Evolutionary conservation across 768 basidiomycete species (phyloP), one percentile per base, ranked within the genome.

Genomic region (Suillus variegatus): DNA sequence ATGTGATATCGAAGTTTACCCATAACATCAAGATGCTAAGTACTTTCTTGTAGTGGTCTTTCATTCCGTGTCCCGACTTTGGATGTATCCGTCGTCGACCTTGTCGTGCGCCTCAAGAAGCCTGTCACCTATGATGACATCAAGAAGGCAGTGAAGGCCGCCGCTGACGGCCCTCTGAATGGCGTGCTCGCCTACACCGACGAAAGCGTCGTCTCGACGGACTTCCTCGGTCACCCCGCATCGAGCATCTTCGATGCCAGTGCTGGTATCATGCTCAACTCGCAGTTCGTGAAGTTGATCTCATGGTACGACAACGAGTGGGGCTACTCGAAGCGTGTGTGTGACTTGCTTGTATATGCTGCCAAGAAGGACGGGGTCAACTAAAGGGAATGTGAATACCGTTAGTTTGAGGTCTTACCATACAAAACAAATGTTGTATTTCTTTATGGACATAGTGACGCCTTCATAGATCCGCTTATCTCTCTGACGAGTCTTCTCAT

Each of bases 71-170:
- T 99, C 66, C 97, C 97, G 70, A 96, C 94, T 66, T 82, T 92
- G 74, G 93, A 99, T 74, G 97, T 99, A 72, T 99, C 97, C 71
- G 97, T 98, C 72, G 96, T 98, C 76, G 97, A 99, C 82, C 89
- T 99, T 70, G 94, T 96, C 70, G 94, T 89, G 72, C 94, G 97
- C 73, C 84, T 93, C 72, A 91, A 94, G 82, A 97, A 93, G 84
- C 71, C 79, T 63, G 89, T 95, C 7, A 76, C 86, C 32, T 99
- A 98, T 82, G 93, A 95, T 3, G 83, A 93, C 66, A 97, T 99
- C 90, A 97, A 96, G 87, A 77, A 77, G 3, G 87, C 86, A 70
- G 70, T 99, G 77, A 93, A 92, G 85, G 84, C 81, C 64, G 96
- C 97, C 56, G 81, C 95, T 54, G 82, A 88, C 69, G 86, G 86